A percentile compares a stretch with the other conserved stretches of the same genome.
Evolutionary conservation across 495 filamentous ascomycete species (phyloP).

Genomic region (Lophiotrema nucula): DNA sequence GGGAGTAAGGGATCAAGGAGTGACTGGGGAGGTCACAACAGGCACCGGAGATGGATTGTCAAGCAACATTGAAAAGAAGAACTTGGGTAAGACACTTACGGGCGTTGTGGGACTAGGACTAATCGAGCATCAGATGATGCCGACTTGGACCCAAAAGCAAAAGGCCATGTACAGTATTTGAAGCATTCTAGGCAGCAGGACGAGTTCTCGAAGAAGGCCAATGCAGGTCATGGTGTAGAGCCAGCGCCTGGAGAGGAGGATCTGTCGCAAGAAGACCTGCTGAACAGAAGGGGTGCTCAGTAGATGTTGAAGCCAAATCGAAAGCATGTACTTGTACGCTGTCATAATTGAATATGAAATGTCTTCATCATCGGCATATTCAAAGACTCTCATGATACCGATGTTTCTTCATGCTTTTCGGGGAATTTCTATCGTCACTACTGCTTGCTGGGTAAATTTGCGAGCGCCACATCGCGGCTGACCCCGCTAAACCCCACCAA

Average conservation of each 20-base stretch:
- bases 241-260: conserved; percentile 30
- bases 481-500: not conserved
- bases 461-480: no score
- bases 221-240: conserved; percentile 11
- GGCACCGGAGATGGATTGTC: conserved; percentile 53
- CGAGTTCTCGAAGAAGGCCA: not conserved
- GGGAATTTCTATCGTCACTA: no score
- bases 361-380: no score
- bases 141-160: not conserved
- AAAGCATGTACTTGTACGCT: no score
- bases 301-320: no score
- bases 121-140: conserved; percentile 3
- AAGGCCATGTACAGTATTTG: conserved; percentile 5
- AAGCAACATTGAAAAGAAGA: conserved; percentile 49
- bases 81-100: conserved; percentile 34
- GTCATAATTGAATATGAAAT: no score
- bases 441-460: no score
- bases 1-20: conserved; percentile 47
- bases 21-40: conserved; percentile 50
- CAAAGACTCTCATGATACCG: no score
- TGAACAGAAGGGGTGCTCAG: conserved; percentile 15
- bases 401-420: no score
- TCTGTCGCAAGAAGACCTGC: conserved; percentile 12
- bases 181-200: conserved; percentile 18
- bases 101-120: not conserved